Evolutionary conservation across 805 yeast genomes (phyloP), one percentile per base, ranked within the genome.

Genomic region (Wickerhamomyces queroliae): DNA sequence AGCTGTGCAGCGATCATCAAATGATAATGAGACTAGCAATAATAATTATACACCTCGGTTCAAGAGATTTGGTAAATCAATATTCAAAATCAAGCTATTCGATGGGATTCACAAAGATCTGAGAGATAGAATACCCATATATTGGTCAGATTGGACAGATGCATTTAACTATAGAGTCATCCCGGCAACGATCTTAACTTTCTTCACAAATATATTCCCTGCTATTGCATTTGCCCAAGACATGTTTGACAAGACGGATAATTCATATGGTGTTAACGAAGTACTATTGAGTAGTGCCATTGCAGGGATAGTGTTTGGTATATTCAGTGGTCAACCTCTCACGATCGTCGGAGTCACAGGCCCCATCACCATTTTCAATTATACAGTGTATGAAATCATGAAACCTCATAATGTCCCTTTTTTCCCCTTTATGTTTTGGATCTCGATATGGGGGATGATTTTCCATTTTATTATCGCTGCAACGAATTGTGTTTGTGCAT

Each of bases 271-370:
- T 3, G 83, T 93, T 4, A 93, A 91, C 55, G 99, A 91, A 55
- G 83, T 91, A 3, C 67, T 91, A 19, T 54, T 93, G 55, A 71
- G 93, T 7, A 78, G 90, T 24, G 96, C 96, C 0, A 61, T 93
- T 56, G 97, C 87, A 0, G 97, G 98, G 0, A 72, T 90, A 5
- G 79, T 86, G 2, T 91, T 93, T 65, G 96, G 98, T 0, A 49
- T 85, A 6, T 67, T 90, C 41, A 71, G 84, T 0, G 98, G 97
- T 0, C 96, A 90, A 51, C 99, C 99, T 0, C 62, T 93, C 21
- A 86, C 96, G 52, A 85, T 91, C 20, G 98, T 93, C 8, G 99
- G 99, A 4, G 97, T 91, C 5, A 93, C 98, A 0, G 99, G 98
- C 0, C 99, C 99, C 0, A 82, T 93, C 13, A 66, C 95, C 2